Evolutionary conservation across 1,139 yeast genomes (phyloP).

Genomic region (Blastobotrys indianensis): DNA sequence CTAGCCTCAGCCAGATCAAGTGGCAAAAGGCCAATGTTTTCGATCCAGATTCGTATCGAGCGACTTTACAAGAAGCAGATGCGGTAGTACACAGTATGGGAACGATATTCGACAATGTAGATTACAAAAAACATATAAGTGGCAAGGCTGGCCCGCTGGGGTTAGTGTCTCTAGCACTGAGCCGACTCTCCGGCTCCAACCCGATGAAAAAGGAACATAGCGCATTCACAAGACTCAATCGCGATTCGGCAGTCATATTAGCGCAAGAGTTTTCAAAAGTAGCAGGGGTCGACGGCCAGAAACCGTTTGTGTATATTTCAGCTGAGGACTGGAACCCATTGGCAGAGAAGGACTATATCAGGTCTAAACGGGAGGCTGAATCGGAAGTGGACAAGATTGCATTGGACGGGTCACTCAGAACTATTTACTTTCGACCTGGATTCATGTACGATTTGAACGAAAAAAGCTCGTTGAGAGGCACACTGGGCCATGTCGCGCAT

Average conservation of each 20-base stretch:
- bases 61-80: constrained; percentile 43
- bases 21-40: constrained; percentile 70
- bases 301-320: constrained; percentile 67
- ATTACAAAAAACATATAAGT: constrained; percentile 48
- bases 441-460: constrained; percentile 63
- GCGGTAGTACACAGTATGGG: constrained; percentile 87
- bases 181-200: constrained; percentile 14
- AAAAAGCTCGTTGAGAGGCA: constrained; percentile 12
- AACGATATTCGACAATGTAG: constrained; percentile 56
- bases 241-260: constrained; percentile 60
- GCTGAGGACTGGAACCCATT: constrained; percentile 66
- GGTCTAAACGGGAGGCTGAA: constrained; percentile 76
- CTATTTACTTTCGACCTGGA: constrained; percentile 70
- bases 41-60: constrained; percentile 49
- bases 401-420: constrained; percentile 38
- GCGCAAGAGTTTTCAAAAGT: constrained; percentile 49
- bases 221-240: constrained; percentile 59
- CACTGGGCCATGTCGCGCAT: constrained; percentile 10
- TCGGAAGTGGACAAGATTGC: constrained; percentile 38
- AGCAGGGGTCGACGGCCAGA: constrained; percentile 8
- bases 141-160: constrained; percentile 9
- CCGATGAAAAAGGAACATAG: constrained; percentile 26
- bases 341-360: constrained; percentile 63
- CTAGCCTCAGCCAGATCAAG: constrained; percentile 55
- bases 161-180: neutral